Base-by-base conservation (phyloP, 2,329 filamentous ascomycete species). In the Alternaria hordeiaustralica region DNA sequence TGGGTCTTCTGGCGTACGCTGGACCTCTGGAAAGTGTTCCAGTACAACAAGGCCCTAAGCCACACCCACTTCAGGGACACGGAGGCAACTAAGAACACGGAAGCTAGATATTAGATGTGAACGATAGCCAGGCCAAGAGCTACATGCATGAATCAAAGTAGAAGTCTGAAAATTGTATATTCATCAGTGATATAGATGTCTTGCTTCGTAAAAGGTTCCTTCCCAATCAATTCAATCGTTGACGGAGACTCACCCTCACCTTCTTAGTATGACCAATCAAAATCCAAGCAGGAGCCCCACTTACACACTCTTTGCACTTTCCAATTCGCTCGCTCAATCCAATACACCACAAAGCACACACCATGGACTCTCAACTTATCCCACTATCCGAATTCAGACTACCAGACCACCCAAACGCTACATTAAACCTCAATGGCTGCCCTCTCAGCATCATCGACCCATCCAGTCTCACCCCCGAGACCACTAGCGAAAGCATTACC, bases 21-120 rank as follows among this genome's bases (percentile, higher is more conserved):
- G 77, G 76, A 3, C 62, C 69, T 12, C 13, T 80, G 30, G 74
- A 80, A 15, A 71, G 63, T 28, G 64, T 76, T 51, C 69, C 69
- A 45, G 50, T 70, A 26, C 65, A 66, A 50, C 64, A 64, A 47
- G 66, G 70, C n/a, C 65, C 76, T 3, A 75, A 74, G 69, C 74
- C 77, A 11, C 75, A 73, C 59, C 61, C 63, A 12, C 51, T 78
- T 63, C 59, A 75, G 46, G 69, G 60, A 13, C 45, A 63, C 45
- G 65, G 61, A 21, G 61, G 54, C 25, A 63, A 66, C 18, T 60
- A 53, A 55, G 51, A 41, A 18, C 23, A 23, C 5, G 25, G 47
- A 23, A 28, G 25, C 15, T 28, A 18, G n/a, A 28, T n/a, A 10
- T 28, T 28, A 26, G n/a, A 26, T 11, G 15, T 28, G 11, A 26